phyloP scores from a whole-genome alignment of 306 rosid species.

The Neltuma alba region DNA sequence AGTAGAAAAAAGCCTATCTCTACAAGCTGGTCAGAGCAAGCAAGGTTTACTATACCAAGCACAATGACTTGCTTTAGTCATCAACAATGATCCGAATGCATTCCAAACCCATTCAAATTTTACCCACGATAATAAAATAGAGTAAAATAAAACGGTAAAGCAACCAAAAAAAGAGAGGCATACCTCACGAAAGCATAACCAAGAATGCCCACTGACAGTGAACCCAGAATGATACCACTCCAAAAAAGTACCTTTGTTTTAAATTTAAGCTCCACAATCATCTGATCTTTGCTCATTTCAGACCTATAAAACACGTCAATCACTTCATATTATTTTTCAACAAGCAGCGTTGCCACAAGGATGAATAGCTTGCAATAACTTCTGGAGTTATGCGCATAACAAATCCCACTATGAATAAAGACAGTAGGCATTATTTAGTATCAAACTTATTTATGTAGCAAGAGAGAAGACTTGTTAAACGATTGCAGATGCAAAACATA shows the following conservation, averaged over 20 bases:
- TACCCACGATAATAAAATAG: neutral
- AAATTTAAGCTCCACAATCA: slow-evolving; percentile 66
- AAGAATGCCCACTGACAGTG: slow-evolving; percentile 76
- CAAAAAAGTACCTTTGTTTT: slow-evolving; percentile 59
- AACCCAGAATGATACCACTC: slow-evolving; percentile 67
- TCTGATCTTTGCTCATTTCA: slow-evolving; percentile 79
- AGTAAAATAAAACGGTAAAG: slow-evolving; percentile 10
- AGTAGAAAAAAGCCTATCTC: neutral
- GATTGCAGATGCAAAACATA: neutral
- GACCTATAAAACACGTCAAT: slow-evolving; percentile 59
- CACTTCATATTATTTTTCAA: neutral
- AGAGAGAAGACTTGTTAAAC: neutral
- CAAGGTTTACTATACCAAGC: slow-evolving; percentile 21
- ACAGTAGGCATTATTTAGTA: slow-evolving; percentile 1
- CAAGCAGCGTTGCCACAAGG: slow-evolving; percentile 19
- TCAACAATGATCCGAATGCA: neutral
- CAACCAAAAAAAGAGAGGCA: slow-evolving; percentile 6
- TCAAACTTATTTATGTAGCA: neutral
- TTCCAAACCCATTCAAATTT: slow-evolving; percentile 22
- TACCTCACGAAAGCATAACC: slow-evolving; percentile 80
- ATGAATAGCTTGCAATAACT: neutral
- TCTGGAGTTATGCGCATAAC: neutral
- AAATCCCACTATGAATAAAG: slow-evolving; percentile 4
- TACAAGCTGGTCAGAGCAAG: neutral
- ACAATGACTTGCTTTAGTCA: neutral